Evolutionary conservation across 176 grass and related monocot genomes (phyloP), one percentile per base, ranked within the genome.

Genomic region (Leersia perrieri): DNA sequence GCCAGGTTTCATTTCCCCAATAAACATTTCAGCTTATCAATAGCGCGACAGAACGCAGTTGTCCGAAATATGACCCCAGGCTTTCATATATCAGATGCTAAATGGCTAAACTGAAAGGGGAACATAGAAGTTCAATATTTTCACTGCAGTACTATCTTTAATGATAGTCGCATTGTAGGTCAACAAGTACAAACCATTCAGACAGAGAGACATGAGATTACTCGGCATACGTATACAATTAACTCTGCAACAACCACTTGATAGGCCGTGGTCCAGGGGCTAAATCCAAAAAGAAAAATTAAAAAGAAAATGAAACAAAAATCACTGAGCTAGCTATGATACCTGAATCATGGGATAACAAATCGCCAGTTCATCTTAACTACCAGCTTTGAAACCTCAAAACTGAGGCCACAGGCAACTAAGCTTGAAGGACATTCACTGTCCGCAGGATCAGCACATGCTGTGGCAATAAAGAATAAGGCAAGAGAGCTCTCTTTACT

Each of bases 271-370:
- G 60, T 70, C 63, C 62, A 32, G 39, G 30, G 39, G 81, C 68
- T 74, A 68, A 84, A 61, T 16, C 7, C 20, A 41, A 80, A 70
- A 70, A 2, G 3, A 53, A 7, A 79, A 79, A 7, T 45, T 25
- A 28, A 34, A 33, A 20, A 30, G 36, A 14, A 22, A 53, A n/a
- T 9, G 49, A 53, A 42, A 66, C 12, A 47, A 38, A 84, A 84
- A 35, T 73, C 53, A 84, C 70, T 63, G 82, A 75, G 70, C 76
- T 80, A 89, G 63, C 76, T 89, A 84, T 75, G 67, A 57, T 84
- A 80, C 70, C 71, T 51, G 72, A 80, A 88, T 63, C 70, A 68
- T 88, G 66, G 41, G 77, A 61, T 69, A 89, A 75, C 70, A 33
- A 51, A 80, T 80, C 32, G 42, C 68, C 68, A 49, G 39, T 89